Evolutionary conservation across 345 rosid genomes (phyloP).

Genomic region (Brassica cretica): DNA sequence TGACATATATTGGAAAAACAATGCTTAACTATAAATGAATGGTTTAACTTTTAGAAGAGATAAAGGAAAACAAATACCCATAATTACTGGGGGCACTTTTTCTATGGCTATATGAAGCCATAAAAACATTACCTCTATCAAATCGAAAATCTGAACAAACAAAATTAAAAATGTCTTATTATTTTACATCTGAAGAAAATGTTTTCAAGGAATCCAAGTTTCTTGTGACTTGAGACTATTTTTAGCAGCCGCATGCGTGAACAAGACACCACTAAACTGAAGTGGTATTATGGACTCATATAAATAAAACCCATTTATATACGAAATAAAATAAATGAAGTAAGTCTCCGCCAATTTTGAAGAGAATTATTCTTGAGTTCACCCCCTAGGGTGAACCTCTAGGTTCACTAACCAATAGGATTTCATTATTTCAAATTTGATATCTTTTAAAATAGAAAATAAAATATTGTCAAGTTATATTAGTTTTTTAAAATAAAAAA

Average conservation of each 20-base stretch:
- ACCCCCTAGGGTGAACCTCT: too few species aligned
- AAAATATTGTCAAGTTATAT: too few species aligned
- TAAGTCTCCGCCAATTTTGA: slow-evolving; percentile 24
- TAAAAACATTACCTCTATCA: background rate
- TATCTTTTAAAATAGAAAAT: too few species aligned
- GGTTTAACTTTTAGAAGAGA: background rate
- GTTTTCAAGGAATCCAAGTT: background rate
- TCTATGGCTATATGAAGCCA: background rate
- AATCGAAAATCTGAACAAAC: background rate
- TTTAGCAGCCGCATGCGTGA: slow-evolving; percentile 36
- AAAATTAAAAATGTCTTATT: too few species aligned
- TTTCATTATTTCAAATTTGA: too few species aligned
- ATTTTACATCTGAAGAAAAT: background rate
- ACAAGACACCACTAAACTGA: slow-evolving; percentile 36
- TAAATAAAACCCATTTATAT: background rate
- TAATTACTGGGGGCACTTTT: background rate
- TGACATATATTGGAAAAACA: background rate
- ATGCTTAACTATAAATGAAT: background rate
- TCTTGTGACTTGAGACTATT: slow-evolving; percentile 1
- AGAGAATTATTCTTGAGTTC: too few species aligned
- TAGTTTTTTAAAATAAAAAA: too few species aligned
- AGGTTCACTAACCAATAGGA: too few species aligned
- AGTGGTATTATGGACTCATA: slow-evolving; percentile 3
- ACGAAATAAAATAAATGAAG: slow-evolving; percentile 2
- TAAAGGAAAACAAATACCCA: background rate